phyloP scores from a whole-genome alignment of 1,139 yeast genomes.

The Geotrichum siamense region DNA sequence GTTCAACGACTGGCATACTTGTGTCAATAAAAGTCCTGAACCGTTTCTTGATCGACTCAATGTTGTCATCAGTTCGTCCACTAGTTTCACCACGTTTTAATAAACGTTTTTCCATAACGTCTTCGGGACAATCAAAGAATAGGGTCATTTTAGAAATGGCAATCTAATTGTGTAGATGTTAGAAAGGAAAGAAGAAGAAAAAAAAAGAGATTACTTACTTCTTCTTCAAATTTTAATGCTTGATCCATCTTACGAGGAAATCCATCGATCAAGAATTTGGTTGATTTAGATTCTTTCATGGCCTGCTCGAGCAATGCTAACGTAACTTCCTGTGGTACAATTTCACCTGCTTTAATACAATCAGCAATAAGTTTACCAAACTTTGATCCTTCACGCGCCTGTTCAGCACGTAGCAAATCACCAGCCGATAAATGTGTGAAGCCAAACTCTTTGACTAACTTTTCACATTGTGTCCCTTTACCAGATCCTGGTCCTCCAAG shows the following conservation, averaged over 20 bases:
- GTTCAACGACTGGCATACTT: conserved; percentile 89
- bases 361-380: conserved; percentile 80
- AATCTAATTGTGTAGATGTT: conserved; percentile 27
- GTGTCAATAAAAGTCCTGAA: conserved; percentile 82
- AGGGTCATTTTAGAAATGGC: conserved; percentile 70
- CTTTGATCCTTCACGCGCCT: conserved; percentile 69
- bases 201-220: conserved; percentile 47
- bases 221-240: conserved; percentile 81
- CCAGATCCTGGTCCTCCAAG: conserved; percentile 85
- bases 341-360: conserved; percentile 80
- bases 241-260: conserved; percentile 99
- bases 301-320: conserved; percentile 78
- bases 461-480: conserved; percentile 93
- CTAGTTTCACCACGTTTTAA: conserved; percentile 90
- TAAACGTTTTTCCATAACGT: conserved; percentile 76
- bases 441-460: conserved; percentile 68
- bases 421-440: conserved; percentile 93
- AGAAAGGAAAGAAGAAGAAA: not conserved
- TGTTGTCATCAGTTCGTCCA: conserved; percentile 89
- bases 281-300: conserved; percentile 50
- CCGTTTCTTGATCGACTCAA: conserved; percentile 83
- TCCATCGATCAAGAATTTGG: conserved; percentile 78
- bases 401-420: conserved; percentile 88
- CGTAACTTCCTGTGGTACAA: conserved; percentile 95
- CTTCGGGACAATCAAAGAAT: conserved; percentile 91